A percentile compares a stretch with the other conserved stretches of the same genome.
Conservation (phyloP, 192 early-diverging fungal genomes). For the Podila minutissima region DNA sequence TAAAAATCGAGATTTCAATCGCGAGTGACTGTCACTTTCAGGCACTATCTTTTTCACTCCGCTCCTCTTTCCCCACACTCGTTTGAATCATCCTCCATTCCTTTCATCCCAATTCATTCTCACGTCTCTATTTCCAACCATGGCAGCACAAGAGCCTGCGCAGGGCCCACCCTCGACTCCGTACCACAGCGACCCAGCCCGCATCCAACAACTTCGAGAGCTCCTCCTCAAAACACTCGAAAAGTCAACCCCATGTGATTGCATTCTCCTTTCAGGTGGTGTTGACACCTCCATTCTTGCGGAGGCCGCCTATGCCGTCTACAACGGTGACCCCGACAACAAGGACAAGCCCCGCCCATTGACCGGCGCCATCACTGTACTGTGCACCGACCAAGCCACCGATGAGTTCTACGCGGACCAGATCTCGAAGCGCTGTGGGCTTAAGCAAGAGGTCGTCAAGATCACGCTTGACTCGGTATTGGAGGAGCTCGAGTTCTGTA, state of each 20-base stretch:
- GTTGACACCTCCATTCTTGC: constrained; percentile 76
- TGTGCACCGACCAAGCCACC: constrained; percentile 55
- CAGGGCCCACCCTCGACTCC: neutral
- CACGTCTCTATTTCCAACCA: neutral
- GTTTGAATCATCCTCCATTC: neutral
- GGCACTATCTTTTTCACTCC: no score
- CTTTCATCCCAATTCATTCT: neutral
- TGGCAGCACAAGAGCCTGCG: neutral
- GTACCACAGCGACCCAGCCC: constrained; percentile 33
- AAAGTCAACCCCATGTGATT: constrained; percentile 46
- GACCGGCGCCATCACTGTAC: constrained; percentile 62
- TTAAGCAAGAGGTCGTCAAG: constrained; percentile 59
- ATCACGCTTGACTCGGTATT: constrained; percentile 54
- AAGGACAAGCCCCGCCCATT: constrained; percentile 30
- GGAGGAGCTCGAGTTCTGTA: constrained; percentile 59
- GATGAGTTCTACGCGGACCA: constrained; percentile 62
- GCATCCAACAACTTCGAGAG: constrained; percentile 24
- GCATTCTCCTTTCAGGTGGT: constrained; percentile 67
- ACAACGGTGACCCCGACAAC: constrained; percentile 9
- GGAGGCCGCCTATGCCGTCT: constrained; percentile 50
- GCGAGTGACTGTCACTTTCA: no score
- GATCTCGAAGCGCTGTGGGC: constrained; percentile 57
- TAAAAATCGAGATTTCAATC: no score
- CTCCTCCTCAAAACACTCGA: constrained; percentile 28
- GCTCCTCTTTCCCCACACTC: neutral